Evolutionary conservation across 192 early-diverging fungal species (phyloP).

Genomic region (Ambispora gerdemannii): DNA sequence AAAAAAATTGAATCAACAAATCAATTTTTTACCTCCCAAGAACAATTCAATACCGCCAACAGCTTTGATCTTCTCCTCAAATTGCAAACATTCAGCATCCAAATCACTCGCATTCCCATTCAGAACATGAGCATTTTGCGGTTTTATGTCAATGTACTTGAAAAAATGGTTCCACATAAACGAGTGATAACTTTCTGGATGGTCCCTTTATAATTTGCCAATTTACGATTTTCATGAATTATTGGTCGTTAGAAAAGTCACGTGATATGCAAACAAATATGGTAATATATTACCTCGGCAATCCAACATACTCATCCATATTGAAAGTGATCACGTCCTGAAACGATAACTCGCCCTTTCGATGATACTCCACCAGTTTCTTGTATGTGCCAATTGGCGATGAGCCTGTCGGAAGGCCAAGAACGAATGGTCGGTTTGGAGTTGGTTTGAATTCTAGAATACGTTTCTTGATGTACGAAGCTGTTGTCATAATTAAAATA

Average conservation of each 20-base stretch:
- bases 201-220: no score
- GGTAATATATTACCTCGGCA: conserved; percentile 67
- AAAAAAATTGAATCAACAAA: no score
- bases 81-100: conserved; percentile 74
- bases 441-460: conserved; percentile 76
- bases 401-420: conserved; percentile 85
- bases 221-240: no score
- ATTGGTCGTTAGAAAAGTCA: no score
- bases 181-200: conserved; percentile 85
- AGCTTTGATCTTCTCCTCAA: conserved; percentile 74
- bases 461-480: conserved; percentile 77
- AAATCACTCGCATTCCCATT: conserved; percentile 81
- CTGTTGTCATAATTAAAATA: no score
- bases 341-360: conserved; percentile 68
- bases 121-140: conserved; percentile 81
- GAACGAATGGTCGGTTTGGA: conserved; percentile 72
- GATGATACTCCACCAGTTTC: conserved; percentile 68
- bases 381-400: conserved; percentile 81
- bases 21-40: conserved; percentile 56
- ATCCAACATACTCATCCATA: conserved; percentile 86
- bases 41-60: conserved; percentile 87
- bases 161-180: conserved; percentile 92
- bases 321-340: conserved; percentile 86
- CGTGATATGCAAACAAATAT: no score
- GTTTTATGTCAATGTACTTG: conserved; percentile 80